Base-by-base conservation (phyloP, 495 filamentous ascomycete genomes). In the Clavariopsis aquatica region DNA sequence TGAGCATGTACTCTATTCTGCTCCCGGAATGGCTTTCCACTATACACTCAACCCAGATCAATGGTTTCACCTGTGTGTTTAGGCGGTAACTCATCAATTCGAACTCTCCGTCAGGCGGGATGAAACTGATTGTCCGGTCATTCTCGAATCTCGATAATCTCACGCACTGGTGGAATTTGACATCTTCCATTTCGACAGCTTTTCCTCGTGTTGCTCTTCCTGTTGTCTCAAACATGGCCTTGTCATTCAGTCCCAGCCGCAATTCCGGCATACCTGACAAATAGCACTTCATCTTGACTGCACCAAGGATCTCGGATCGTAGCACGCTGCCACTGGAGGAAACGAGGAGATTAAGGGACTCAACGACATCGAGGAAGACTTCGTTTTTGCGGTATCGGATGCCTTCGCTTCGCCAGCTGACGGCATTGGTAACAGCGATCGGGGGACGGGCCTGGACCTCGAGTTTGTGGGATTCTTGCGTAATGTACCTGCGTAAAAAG, bases 251-350 rank as follows among this genome's bases (percentile, higher is more conserved):
- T 0, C 95, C 95, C 45, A 99, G 76, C 52, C 95, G 89, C 69
- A 99, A 78, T 75, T 99, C 95, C 7, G 95, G 95, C 95, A 99
- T 99, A 29, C 95, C 95, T 55, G 91, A 96, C 29, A 99, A 84
- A 75, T 98, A 99, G 78, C 95, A 99, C 78, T 99, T 99, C 95
- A 99, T 94, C 77, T 99, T 99, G 73, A 99, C 85, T 20, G 94
- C 93, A 43, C 95, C 95, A 15, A 99, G 80, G 66, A 99, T 99
- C 79, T 99, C 95, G 6, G 93, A 97, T 28, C 95, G 88, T 58
- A 99, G 81, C 19, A 99, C 95, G 74, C 96, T 98, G 73, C 95
- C 95, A 68, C 90, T 96, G 49, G 93, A 85, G 49, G 90, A 93
- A 12, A 99, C 95, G 6, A 99, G 85, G 29, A 99, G 87, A 78